Conservation (phyloP, 2,329 filamentous ascomycete species). For the Penicillium janthinellum region DNA sequence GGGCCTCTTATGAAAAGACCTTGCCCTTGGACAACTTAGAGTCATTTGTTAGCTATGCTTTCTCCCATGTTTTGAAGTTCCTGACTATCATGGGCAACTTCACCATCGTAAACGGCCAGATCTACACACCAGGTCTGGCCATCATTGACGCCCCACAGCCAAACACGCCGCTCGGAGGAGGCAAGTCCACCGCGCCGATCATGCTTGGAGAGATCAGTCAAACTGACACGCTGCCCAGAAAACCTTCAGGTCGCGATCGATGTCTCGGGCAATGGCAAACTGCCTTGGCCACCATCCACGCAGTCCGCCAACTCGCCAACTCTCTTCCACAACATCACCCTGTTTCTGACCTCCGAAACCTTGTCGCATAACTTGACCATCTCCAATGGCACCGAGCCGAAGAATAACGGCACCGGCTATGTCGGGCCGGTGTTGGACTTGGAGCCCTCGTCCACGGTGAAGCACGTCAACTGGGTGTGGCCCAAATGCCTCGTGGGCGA, state of each 20-base stretch:
- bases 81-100: constrained; percentile 18
- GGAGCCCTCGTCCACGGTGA: constrained; percentile 69
- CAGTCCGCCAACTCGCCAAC: constrained; percentile 15
- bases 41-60: not conserved
- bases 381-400: constrained; percentile 61
- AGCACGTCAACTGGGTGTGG: constrained; percentile 73
- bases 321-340: constrained; percentile 20
- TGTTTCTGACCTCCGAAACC: constrained; percentile 23
- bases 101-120: constrained; percentile 58
- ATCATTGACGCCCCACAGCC: constrained; percentile 68
- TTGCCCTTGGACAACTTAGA: not conserved
- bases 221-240: constrained; percentile 10
- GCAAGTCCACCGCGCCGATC: constrained; percentile 43
- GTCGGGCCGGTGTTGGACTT: constrained; percentile 65
- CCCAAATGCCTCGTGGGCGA: constrained; percentile 68
- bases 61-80: not conserved
- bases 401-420: constrained; percentile 49
- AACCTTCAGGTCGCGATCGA: constrained; percentile 26
- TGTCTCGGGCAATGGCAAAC: constrained; percentile 25
- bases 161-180: constrained; percentile 64
- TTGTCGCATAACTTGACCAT: constrained; percentile 63
- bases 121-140: constrained; percentile 69
- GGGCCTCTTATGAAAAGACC: not conserved
- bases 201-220: constrained; percentile 48
- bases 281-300: constrained; percentile 20